Evolutionary conservation across 1,284 basidiomycete genomes (phyloP).

Genomic region (Malassezia brasiliensis): DNA sequence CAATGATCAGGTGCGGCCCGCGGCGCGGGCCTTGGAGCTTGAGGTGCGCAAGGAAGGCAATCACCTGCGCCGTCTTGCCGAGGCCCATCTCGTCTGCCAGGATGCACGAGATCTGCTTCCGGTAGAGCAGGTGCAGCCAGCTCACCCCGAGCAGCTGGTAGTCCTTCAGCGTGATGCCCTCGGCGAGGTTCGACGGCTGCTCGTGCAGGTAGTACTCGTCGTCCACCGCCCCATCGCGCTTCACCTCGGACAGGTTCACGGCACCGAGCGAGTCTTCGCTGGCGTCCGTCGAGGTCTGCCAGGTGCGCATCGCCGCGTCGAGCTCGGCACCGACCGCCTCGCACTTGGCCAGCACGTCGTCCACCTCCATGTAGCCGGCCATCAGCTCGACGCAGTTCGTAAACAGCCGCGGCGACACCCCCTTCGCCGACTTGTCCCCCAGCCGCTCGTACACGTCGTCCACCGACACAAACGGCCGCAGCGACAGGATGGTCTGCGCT

Average conservation of each 20-base stretch:
- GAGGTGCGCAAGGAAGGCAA: slow-evolving; percentile 83
- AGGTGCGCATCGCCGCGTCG: slow-evolving; percentile 63
- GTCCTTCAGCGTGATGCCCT: slow-evolving; percentile 74
- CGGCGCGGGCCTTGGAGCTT: slow-evolving; percentile 64
- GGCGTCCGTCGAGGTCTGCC: slow-evolving; percentile 53
- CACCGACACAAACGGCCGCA: slow-evolving; percentile 71
- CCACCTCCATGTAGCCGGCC: slow-evolving; percentile 75
- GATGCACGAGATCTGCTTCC: slow-evolving; percentile 76
- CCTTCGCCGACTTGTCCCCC: slow-evolving; percentile 74
- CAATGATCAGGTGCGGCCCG: slow-evolving; percentile 82
- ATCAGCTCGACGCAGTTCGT: slow-evolving; percentile 82
- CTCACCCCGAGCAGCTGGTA: slow-evolving; percentile 96
- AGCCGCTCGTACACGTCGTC: slow-evolving; percentile 57
- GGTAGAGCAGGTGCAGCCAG: slow-evolving; percentile 84
- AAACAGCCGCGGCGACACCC: slow-evolving; percentile 79
- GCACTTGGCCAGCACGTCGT: slow-evolving; percentile 76
- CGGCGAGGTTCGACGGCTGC: slow-evolving; percentile 65
- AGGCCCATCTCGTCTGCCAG: slow-evolving; percentile 72
- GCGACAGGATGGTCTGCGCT: slow-evolving; percentile 65
- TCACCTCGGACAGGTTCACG: slow-evolving; percentile 26
- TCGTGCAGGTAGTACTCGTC: slow-evolving; percentile 55
- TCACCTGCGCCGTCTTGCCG: slow-evolving; percentile 97
- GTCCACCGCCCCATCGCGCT: slow-evolving; percentile 21
- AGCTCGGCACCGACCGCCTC: slow-evolving; percentile 65
- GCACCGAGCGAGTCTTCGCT: slow-evolving; percentile 38